A percentile compares a stretch with the other conserved stretches of the same genome.
phyloP scores from a whole-genome alignment of 768 basidiomycete genomes.

The Psilocybe subaeruginosa region DNA sequence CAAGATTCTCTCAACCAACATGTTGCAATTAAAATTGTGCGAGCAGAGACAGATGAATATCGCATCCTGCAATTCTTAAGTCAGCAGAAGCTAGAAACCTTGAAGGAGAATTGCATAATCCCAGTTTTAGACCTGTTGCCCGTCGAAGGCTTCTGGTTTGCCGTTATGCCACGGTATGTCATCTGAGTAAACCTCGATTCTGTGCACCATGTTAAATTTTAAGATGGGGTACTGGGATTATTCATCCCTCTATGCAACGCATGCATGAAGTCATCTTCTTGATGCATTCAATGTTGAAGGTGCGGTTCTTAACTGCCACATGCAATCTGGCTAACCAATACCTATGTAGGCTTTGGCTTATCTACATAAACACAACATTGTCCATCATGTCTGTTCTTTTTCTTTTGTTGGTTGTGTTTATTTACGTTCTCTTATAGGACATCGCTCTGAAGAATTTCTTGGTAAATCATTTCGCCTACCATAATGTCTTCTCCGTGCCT shows the following conservation, averaged over 20 bases:
- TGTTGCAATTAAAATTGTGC: constrained; percentile 28
- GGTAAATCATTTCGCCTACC: not conserved
- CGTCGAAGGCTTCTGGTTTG: constrained; percentile 21
- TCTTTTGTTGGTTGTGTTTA: too few species aligned
- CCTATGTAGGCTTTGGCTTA: too few species aligned
- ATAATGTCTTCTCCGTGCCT: not conserved
- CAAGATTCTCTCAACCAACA: constrained; percentile 25
- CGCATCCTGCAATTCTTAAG: constrained; percentile 19
- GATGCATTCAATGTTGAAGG: not conserved
- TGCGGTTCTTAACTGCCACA: not conserved
- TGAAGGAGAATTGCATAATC: constrained; percentile 15
- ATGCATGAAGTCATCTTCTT: not conserved
- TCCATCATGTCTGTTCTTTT: constrained; percentile 16
- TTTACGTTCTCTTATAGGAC: not conserved
- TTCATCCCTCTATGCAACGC: not conserved
- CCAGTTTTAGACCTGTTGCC: constrained; percentile 28
- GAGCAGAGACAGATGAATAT: constrained; percentile 21
- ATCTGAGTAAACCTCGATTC: not conserved
- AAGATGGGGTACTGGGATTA: not conserved
- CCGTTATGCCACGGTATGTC: constrained; percentile 30
- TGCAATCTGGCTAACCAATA: not conserved
- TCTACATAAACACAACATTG: constrained; percentile 16
- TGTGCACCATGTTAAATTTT: too few species aligned
- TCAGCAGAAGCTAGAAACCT: constrained; percentile 5
- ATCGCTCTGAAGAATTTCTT: not conserved